Percentiles rank a stretch among this genome's conserved stretches.
phyloP scores from a whole-genome alignment of 768 basidiomycete species.

The Mycena filopes region DNA sequence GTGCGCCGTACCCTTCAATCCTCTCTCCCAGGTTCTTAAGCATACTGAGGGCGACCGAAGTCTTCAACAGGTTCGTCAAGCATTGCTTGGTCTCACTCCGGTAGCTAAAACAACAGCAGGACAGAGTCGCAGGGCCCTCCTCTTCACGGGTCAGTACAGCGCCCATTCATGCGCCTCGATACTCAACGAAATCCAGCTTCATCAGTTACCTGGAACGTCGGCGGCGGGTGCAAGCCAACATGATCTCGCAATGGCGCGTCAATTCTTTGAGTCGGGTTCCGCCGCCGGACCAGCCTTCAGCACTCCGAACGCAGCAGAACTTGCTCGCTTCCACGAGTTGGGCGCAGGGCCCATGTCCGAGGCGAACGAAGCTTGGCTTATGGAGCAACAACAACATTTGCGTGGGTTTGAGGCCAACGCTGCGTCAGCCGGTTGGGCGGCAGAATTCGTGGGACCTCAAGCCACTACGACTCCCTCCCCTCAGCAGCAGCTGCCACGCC shows the following conservation, averaged over 20 bases:
- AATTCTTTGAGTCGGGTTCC: slow-evolving; percentile 74
- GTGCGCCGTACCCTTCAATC: slow-evolving; percentile 86
- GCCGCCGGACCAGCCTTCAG: slow-evolving; percentile 37
- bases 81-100: too few relatives aligned
- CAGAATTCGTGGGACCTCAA: slow-evolving; percentile 59
- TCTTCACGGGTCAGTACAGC: slow-evolving; percentile 65
- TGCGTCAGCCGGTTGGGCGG: slow-evolving; percentile 59
- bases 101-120: slow-evolving; percentile 54
- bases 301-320: slow-evolving; percentile 36
- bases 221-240: slow-evolving; percentile 63
- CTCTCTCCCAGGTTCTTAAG: slow-evolving; percentile 89
- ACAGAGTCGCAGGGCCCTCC: slow-evolving; percentile 79
- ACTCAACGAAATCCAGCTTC: slow-evolving; percentile 59
- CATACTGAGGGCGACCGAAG: slow-evolving; percentile 91
- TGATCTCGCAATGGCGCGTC: slow-evolving; percentile 79
- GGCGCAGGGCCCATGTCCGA: slow-evolving; percentile 44
- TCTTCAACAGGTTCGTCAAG: slow-evolving; percentile 76
- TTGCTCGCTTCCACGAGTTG: slow-evolving; percentile 36
- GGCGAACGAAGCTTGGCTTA: slow-evolving; percentile 63
- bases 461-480: slow-evolving; percentile 40
- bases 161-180: slow-evolving; percentile 3
- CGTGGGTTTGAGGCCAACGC: slow-evolving; percentile 47
- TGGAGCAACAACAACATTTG: slow-evolving; percentile 58
- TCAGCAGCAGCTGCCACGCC: slow-evolving; percentile 48
- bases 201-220: slow-evolving; percentile 75